Base-by-base conservation (phyloP, 2,329 filamentous ascomycete genomes). In the Aureobasidium pullulans region DNA sequence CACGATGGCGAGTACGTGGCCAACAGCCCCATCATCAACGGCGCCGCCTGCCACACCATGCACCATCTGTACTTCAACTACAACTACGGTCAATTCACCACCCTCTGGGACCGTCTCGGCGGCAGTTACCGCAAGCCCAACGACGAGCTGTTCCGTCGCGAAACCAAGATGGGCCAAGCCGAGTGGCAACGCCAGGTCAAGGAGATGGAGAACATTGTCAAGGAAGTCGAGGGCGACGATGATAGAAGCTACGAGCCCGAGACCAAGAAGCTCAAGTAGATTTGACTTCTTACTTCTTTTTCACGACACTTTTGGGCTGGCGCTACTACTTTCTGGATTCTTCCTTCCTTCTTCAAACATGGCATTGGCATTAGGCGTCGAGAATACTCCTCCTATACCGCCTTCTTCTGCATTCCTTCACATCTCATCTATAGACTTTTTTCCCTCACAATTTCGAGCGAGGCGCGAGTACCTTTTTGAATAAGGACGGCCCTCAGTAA, bases 71-170 rank as follows among this genome's bases (percentile, higher is more conserved):
- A 89, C 74, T 89, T 89, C 79, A 88, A 89, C 76, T 90, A 89
- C 80, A 96, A 96, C 77, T 96, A 96, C 69, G 92, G 92, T 61
- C 92, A 96, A 73, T 96, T 92, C 77, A 94, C 90, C 15, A 96
- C 91, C 0, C 78, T 94, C 19, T 96, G 92, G 88, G 92, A 96
- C 73, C 86, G 92, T 57, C 75, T 96, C 19, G 89, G 90, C 58
- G 88, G 88, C 61, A 95, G 88, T 70, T 96, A 96, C 78, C 82
- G 89, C 67, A 84, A 87, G 78, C 92, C 92, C 5, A 93, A 94
- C 66, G 82, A 86, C 60, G 90, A 91, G 75, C 82, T 96, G 66
- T 96, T 96, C 78, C 77, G 85, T 67, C 87, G 86, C 71, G 88
- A 94, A 72, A 84, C 84, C 67, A 96, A 96, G 80, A 92, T 94